Evolutionary conservation across 106 monocot species (phyloP).

Genomic region (Dendrobium chrysotoxum): DNA sequence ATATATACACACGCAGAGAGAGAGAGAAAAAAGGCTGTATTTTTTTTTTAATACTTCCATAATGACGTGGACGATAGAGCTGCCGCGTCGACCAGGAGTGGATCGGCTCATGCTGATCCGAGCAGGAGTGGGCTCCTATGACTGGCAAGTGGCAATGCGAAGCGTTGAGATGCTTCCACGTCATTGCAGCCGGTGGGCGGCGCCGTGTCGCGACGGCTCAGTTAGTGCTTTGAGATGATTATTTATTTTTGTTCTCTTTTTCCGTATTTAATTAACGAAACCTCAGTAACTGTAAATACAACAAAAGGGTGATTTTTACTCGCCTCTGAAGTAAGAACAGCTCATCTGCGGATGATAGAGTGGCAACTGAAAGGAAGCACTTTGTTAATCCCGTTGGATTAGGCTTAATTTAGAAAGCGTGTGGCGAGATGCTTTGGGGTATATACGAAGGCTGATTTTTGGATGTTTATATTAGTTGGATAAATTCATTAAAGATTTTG

Average conservation of each 20-base stretch:
- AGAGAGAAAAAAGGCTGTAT: neutral
- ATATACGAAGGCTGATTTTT: too few relatives aligned
- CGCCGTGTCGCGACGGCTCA: neutral
- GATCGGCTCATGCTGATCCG: neutral
- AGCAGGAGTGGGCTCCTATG: neutral
- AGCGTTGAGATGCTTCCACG: neutral
- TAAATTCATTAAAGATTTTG: too few relatives aligned
- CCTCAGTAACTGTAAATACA: neutral
- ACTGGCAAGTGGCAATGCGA: neutral
- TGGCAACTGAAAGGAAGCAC: neutral
- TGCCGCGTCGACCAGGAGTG: neutral
- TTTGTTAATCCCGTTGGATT: too few relatives aligned
- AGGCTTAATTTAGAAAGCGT: too few relatives aligned
- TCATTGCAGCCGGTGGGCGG: neutral
- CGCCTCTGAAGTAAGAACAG: neutral
- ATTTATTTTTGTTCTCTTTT: neutral
- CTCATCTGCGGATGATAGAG: neutral
- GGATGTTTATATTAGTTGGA: too few relatives aligned
- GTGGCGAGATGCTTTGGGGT: too few relatives aligned
- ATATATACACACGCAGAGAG: neutral
- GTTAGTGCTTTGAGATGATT: neutral
- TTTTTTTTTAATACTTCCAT: neutral
- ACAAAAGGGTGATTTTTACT: neutral
- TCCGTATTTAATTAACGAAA: neutral
- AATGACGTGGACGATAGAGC: slow-evolving; percentile 6